Base-by-base conservation (phyloP, 805 yeast species). In the Vanderwaltozyma polyspora region DNA sequence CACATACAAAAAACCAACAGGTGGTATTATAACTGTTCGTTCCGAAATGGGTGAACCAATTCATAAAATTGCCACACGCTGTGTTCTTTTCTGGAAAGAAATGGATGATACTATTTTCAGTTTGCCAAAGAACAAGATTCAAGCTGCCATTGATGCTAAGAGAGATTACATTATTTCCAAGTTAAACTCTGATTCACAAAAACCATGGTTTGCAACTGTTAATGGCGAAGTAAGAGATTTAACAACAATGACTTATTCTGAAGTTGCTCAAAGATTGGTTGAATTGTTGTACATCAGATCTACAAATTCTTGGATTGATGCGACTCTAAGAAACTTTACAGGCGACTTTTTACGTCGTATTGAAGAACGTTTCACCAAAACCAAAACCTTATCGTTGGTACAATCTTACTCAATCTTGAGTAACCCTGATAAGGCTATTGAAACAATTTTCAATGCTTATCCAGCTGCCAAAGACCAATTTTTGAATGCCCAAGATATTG, bases 41-140 rank as follows among this genome's bases (percentile, higher is more conserved):
- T 89, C 97, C 13, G 99, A 91, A 69, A 91, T 91, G 98, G 98
- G 99, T 58, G 98, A 91, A 68, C 98, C 98, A 55, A 91, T 91
- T 56, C 99, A 91, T 66, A 91, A 91, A 69, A 74, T 91, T 48
- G 97, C 98, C 21, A 91, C 99, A 39, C 79, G 98, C 60, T 96
- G 95, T 70, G 97, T 91, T 40, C 58, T 83, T 63, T 76, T 91
- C 59, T 91, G 99, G 98, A 83, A 85, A 60, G 97, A 91, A 66
- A 69, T 91, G 66, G 99, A 91, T 63, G 89, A 84, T 48, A 84
- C 95, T 31, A 74, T 91, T 49, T 89, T 91, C 71, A 72, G 75
- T 50, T 70, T 86, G 60, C 95, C 98, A 57, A 86, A 87, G 70
- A 76, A 76, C 59, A 84, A 85, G 60, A 65, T 87, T 58, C 66